These are phyloP conservation scores for Periconia sp. DNA, from an alignment of 2,329 filamentous ascomycete genomes.

Conservation along the genomic window DNA sequence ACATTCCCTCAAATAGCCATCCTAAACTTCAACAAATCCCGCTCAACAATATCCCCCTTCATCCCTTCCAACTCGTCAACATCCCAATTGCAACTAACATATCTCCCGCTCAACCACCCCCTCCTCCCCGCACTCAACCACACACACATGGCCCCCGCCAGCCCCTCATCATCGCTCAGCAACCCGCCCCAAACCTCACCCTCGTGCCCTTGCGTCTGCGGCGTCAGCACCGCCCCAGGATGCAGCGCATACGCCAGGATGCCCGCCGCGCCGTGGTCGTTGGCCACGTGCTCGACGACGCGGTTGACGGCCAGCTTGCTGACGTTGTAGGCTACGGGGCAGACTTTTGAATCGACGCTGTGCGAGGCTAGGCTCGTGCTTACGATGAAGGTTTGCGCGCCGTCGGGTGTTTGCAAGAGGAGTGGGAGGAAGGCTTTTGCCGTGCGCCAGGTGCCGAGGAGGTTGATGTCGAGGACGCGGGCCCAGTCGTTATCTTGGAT, in stretches of 20 bases:
- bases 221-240: conserved; percentile 32
- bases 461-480: conserved; percentile 27
- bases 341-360: conserved; percentile 7
- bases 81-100: conserved; percentile 31
- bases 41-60: conserved; percentile 10
- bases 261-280: conserved; percentile 41
- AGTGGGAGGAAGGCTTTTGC: conserved; percentile 24
- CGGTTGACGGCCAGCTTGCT: conserved; percentile 22
- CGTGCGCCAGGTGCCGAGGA: conserved; percentile 25
- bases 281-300: conserved; percentile 27
- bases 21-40: conserved; percentile 13
- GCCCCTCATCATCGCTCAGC: conserved; percentile 26
- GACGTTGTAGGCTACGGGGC: conserved; percentile 27
- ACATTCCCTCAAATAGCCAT: conserved; percentile 14
- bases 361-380: conserved; percentile 20
- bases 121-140: conserved; percentile 29
- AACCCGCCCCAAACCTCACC: conserved; percentile 11
- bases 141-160: conserved; percentile 33
- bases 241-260: conserved; percentile 28
- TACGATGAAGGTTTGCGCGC: conserved; percentile 21
- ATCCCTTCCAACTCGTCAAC: conserved; percentile 30
- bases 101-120: conserved; percentile 30
- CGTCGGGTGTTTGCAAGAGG: conserved; percentile 10
- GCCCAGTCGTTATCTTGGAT: conserved; percentile 24
- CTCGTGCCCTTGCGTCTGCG: conserved; percentile 13